A percentile compares a stretch with the other conserved stretches of the same genome.
Conservation (phyloP, 2,329 filamentous ascomycete genomes). For the Corniculantispora saksenae region DNA sequence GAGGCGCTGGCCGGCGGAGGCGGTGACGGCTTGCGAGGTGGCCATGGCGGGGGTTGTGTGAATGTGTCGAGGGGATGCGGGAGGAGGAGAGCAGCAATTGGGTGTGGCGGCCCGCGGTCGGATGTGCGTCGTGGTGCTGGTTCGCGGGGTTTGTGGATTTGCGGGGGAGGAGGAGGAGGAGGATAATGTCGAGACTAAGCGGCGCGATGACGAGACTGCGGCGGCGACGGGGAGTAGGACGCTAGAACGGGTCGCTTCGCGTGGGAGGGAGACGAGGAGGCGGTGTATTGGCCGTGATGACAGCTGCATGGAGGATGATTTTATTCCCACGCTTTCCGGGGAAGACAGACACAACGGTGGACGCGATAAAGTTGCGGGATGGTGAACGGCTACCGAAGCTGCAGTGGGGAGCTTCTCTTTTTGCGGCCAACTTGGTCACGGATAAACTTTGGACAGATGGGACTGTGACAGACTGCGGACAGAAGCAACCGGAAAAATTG, state of each 20-base stretch:
- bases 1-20: constrained; percentile 78
- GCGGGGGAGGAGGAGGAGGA: constrained; percentile 18
- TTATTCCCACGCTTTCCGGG: background rate
- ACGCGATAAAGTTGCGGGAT: background rate
- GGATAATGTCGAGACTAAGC: constrained; percentile 18
- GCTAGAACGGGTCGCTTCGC: constrained; percentile 18
- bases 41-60: constrained; percentile 18
- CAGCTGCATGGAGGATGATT: constrained; percentile 18
- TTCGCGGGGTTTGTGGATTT: constrained; percentile 1
- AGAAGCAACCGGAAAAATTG: no score
- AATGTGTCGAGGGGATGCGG: background rate
- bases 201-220: constrained; percentile 20
- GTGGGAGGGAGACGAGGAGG: background rate
- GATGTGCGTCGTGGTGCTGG: background rate
- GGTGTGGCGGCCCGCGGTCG: background rate
- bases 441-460: no score
- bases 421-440: no score
- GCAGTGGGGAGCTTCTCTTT: no score
- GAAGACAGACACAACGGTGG: background rate
- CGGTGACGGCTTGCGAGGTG: constrained; percentile 40
- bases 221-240: constrained; percentile 20
- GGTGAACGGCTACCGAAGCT: no score
- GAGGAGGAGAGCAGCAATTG: background rate
- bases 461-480: no score
- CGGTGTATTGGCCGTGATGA: background rate